A percentile compares a stretch with the other conserved stretches of the same genome.
Conservation (phyloP, 352 stramenopile species). For the Globisporangium okanoganense region DNA sequence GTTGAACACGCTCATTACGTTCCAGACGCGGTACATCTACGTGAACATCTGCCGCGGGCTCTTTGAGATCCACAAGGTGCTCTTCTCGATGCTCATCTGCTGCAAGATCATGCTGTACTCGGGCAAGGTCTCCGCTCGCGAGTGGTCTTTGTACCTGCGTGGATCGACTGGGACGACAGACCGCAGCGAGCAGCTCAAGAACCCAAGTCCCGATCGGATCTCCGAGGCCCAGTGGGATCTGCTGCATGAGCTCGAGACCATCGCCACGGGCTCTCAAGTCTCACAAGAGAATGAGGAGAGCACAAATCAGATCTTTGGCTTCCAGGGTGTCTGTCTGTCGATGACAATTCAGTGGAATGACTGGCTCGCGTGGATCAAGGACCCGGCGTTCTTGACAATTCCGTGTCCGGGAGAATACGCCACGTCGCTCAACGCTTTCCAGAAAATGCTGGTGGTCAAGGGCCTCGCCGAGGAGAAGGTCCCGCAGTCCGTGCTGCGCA, state of each 20-base stretch:
- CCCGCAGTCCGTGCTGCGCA: conserved; percentile 73
- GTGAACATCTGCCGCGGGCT: conserved; percentile 93
- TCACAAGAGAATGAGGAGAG: conserved; percentile 3
- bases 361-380: conserved; percentile 60
- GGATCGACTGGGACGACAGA: conserved; percentile 31
- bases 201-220: conserved; percentile 67
- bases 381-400: conserved; percentile 35
- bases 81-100: conserved; percentile 94
- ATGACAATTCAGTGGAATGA: conserved; percentile 51
- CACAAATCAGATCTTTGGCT: conserved; percentile 27
- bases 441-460: conserved; percentile 74
- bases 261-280: conserved; percentile 31
- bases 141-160: conserved; percentile 91
- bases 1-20: conserved; percentile 83
- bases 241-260: conserved; percentile 66
- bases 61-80: conserved; percentile 92
- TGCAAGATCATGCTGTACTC: conserved; percentile 92
- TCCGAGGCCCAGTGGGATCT: conserved; percentile 81
- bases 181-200: conserved; percentile 25
- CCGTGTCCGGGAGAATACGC: conserved; percentile 47
- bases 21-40: conserved; percentile 91
- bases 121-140: conserved; percentile 52
- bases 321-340: conserved; percentile 64
- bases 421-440: conserved; percentile 50
- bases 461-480: conserved; percentile 89